Evolutionary conservation across 495 filamentous ascomycete genomes (phyloP).

Genomic region (Tuber brumale): DNA sequence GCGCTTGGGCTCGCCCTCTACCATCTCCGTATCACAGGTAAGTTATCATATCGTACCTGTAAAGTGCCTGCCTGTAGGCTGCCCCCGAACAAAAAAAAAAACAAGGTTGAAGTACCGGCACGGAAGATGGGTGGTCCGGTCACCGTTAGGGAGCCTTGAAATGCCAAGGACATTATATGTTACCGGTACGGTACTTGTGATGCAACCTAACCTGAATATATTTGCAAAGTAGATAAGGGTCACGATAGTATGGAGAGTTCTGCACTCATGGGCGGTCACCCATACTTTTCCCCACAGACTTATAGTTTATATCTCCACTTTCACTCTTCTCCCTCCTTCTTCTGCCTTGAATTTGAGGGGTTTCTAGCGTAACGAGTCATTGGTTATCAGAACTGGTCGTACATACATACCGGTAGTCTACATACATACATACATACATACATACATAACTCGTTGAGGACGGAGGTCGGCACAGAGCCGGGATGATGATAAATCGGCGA

Average conservation of each 20-base stretch:
- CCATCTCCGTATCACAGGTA: background rate
- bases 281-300: background rate
- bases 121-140: background rate
- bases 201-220: background rate
- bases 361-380: background rate
- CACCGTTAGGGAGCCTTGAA: background rate
- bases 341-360: background rate
- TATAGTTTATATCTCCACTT: background rate
- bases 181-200: too few species aligned
- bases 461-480: conserved; percentile 15
- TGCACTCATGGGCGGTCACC: background rate
- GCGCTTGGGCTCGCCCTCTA: background rate
- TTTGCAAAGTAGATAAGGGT: background rate
- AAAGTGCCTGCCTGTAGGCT: background rate
- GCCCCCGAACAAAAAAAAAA: background rate
- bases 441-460: background rate
- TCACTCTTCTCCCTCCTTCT: background rate
- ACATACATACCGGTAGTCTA: too few species aligned
- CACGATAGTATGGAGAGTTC: background rate
- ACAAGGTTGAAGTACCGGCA: background rate
- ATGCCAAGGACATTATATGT: background rate
- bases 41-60: background rate
- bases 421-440: too few species aligned
- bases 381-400: too few species aligned
- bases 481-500: conserved; percentile 28